These are phyloP conservation scores for Suillus subluteus DNA, from an alignment of 768 basidiomycete genomes.

Conservation along the genomic window DNA sequence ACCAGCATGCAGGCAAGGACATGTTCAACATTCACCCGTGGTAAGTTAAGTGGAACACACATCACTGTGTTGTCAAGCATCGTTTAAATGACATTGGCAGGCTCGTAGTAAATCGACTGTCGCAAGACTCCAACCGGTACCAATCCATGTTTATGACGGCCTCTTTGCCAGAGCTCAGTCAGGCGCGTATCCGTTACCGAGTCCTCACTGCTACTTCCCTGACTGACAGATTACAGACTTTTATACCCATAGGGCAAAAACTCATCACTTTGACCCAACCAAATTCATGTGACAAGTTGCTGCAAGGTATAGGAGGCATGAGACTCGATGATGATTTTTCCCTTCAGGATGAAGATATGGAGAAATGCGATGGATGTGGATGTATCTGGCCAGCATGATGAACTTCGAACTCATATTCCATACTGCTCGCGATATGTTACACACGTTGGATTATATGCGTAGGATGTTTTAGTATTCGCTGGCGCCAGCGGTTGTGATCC, in stretches of 20 bases:
- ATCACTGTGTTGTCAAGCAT: too few species aligned
- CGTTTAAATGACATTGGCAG: not conserved
- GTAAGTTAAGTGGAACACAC: not conserved
- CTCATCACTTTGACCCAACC: not conserved
- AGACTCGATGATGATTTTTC: not conserved
- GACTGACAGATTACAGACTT: not conserved
- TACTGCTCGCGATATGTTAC: not conserved
- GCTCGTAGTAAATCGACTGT: not conserved
- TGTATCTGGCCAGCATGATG: not conserved
- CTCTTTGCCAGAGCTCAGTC: not conserved
- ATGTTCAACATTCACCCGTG: not conserved
- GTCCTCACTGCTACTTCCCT: not conserved
- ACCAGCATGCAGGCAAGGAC: not conserved
- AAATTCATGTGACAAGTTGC: not conserved
- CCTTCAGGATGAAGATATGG: not conserved
- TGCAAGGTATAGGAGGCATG: not conserved
- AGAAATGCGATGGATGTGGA: not conserved
- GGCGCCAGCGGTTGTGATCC: too few species aligned
- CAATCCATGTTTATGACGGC: not conserved
- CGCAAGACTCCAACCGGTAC: not conserved
- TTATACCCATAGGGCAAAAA: not conserved
- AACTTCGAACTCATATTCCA: not conserved
- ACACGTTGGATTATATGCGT: too few species aligned
- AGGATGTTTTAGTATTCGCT: too few species aligned
- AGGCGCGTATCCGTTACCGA: not conserved